phyloP scores from a whole-genome alignment of 2,329 filamentous ascomycete genomes.

The Cryphonectria nitschkei region DNA sequence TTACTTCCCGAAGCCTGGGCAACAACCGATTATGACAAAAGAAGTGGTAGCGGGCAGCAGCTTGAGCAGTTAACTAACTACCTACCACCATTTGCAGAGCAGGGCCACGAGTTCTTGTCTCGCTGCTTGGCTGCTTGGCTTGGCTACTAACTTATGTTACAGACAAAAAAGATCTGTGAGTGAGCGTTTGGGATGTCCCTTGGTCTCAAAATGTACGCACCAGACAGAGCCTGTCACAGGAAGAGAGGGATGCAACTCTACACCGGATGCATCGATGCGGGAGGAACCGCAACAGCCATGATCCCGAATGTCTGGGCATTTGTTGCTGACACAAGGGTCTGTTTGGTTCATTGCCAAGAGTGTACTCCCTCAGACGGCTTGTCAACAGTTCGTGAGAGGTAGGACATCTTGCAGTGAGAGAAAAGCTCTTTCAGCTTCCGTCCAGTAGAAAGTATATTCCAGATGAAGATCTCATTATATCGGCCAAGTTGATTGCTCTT shows the following conservation, averaged over 20 bases:
- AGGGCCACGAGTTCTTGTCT: background rate
- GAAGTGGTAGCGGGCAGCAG: background rate
- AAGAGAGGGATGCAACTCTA: background rate
- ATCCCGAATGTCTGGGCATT: background rate
- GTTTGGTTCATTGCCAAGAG: background rate
- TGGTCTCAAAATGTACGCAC: constrained; percentile 1
- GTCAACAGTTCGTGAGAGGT: background rate
- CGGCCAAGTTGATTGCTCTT: too few relatives aligned
- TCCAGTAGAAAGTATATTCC: too few relatives aligned
- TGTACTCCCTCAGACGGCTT: background rate
- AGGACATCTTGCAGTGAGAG: background rate
- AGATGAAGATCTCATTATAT: too few relatives aligned
- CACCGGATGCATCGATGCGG: constrained; percentile 4
- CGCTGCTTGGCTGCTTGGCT: background rate
- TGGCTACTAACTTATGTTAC: background rate
- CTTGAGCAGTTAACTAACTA: background rate
- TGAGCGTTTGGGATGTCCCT: background rate
- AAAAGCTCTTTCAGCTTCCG: too few relatives aligned
- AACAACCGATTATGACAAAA: background rate
- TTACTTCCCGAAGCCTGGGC: background rate
- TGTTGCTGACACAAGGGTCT: background rate
- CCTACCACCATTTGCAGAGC: background rate
- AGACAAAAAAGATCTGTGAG: background rate
- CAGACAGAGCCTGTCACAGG: constrained; percentile 27
- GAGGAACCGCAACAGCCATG: constrained; percentile 8